Percentiles rank a stretch among this genome's conserved stretches.
phyloP scores from a whole-genome alignment of 495 filamentous ascomycete species.

The Pyrenula massariospora region DNA sequence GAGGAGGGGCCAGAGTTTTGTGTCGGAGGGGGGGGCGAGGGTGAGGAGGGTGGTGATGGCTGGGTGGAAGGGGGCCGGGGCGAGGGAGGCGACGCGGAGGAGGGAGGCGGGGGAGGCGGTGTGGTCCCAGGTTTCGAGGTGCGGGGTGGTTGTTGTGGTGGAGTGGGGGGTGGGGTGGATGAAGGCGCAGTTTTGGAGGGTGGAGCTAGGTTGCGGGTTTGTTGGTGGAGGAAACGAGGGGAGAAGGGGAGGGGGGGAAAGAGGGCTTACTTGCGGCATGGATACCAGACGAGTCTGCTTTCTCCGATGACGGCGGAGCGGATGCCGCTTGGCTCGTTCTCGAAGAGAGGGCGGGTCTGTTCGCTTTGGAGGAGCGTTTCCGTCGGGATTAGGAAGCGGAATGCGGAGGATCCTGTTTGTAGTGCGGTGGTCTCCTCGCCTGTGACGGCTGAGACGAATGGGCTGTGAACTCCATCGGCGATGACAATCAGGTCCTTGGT shows the following conservation, averaged over 20 bases:
- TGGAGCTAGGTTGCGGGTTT: background rate
- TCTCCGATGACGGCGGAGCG: background rate
- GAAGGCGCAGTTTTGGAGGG: constrained; percentile 1
- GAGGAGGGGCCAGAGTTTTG: constrained; percentile 33
- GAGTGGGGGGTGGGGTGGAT: background rate
- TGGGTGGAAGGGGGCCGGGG: background rate
- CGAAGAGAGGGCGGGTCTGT: background rate
- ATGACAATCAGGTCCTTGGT: constrained; percentile 32
- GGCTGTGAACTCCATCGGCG: constrained; percentile 35
- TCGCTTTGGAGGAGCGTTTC: constrained; percentile 2
- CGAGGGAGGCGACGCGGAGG: background rate
- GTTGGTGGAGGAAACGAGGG: background rate
- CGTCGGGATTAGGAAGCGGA: constrained; percentile 15
- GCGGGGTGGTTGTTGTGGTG: background rate
- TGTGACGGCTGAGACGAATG: background rate
- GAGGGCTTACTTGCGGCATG: constrained; percentile 14
- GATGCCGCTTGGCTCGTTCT: background rate
- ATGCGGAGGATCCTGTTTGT: constrained; percentile 11
- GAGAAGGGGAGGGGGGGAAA: background rate
- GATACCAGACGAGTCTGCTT: constrained; percentile 20
- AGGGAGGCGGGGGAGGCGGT: background rate
- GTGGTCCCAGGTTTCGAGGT: background rate
- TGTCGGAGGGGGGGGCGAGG: constrained; percentile 22
- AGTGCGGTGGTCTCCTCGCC: background rate
- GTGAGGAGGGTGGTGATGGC: constrained; percentile 1